These are phyloP conservation scores for Blastomyces silverae DNA, from an alignment of 2,329 filamentous ascomycete genomes.

Conservation along the genomic window DNA sequence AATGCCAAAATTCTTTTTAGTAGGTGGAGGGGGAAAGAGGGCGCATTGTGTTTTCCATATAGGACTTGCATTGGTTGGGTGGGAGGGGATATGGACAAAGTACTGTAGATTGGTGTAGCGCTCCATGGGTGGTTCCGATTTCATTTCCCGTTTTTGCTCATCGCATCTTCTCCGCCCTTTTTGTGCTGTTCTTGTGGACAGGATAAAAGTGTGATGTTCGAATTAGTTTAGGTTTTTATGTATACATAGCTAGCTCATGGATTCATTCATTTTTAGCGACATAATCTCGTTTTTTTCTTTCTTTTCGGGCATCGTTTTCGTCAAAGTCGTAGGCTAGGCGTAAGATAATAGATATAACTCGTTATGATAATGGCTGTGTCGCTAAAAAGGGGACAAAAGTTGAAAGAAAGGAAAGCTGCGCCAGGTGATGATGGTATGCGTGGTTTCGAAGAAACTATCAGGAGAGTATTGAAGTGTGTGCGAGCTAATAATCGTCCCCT, in stretches of 20 bases:
- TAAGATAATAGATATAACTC: background rate
- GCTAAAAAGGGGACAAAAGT: background rate
- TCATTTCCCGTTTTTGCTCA: too few relatives aligned
- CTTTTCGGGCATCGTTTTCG: background rate
- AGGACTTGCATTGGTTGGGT: too few relatives aligned
- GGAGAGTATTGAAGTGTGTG: background rate
- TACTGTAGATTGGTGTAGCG: too few relatives aligned
- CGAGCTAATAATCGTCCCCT: background rate
- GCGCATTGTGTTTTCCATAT: too few relatives aligned
- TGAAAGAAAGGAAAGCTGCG: background rate
- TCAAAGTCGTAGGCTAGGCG: background rate
- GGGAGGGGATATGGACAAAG: too few relatives aligned
- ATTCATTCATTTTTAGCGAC: slow-evolving; percentile 1
- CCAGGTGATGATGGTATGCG: background rate
- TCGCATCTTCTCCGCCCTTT: too few relatives aligned
- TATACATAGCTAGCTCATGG: background rate
- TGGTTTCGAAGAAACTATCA: background rate
- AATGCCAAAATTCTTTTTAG: too few relatives aligned
- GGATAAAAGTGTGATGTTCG: background rate
- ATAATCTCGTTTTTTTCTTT: background rate
- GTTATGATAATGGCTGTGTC: background rate
- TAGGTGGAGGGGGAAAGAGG: too few relatives aligned
- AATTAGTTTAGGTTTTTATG: background rate
- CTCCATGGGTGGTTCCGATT: too few relatives aligned
- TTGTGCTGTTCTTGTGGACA: background rate